Evolutionary conservation across 441 rosid species (phyloP).

Genomic region (Sinapis alba): DNA sequence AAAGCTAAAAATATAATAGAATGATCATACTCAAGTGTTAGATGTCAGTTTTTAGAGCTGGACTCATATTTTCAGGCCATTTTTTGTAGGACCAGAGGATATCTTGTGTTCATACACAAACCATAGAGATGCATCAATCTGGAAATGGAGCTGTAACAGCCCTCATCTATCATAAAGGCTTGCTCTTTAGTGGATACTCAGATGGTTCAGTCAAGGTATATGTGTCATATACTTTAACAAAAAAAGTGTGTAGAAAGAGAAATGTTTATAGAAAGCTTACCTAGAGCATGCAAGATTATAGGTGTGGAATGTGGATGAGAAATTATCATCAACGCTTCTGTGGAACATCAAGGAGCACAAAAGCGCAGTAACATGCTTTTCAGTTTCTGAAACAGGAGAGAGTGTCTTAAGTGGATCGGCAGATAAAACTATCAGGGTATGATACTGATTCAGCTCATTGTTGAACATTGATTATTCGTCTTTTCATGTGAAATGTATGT

Average conservation of each 20-base stretch:
- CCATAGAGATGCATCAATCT: slow-evolving; percentile 65
- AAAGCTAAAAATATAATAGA: background rate
- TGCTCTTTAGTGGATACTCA: slow-evolving; percentile 81
- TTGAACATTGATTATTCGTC: background rate
- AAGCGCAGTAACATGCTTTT: slow-evolving; percentile 77
- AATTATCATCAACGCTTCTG: slow-evolving; percentile 57
- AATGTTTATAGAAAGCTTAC: background rate
- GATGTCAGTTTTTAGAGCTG: background rate
- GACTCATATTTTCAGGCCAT: slow-evolving; percentile 2
- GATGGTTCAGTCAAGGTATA: slow-evolving; percentile 89
- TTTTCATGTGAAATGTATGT: background rate
- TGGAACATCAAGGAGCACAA: slow-evolving; percentile 82
- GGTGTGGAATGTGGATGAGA: slow-evolving; percentile 79
- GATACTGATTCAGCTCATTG: background rate
- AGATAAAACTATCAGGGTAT: slow-evolving; percentile 81
- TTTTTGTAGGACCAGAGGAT: slow-evolving; percentile 66
- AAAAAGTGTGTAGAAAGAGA: background rate
- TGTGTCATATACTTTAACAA: background rate
- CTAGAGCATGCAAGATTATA: slow-evolving; percentile 24
- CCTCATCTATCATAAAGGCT: slow-evolving; percentile 82
- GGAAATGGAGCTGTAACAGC: slow-evolving; percentile 83
- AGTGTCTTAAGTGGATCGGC: slow-evolving; percentile 84
- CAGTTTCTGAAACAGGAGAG: slow-evolving; percentile 76
- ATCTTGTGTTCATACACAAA: slow-evolving; percentile 94
- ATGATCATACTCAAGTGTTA: slow-evolving; percentile 9